Evolutionary conservation across 73 alveolate species (phyloP).

Genomic region (Uronychia setigera): DNA sequence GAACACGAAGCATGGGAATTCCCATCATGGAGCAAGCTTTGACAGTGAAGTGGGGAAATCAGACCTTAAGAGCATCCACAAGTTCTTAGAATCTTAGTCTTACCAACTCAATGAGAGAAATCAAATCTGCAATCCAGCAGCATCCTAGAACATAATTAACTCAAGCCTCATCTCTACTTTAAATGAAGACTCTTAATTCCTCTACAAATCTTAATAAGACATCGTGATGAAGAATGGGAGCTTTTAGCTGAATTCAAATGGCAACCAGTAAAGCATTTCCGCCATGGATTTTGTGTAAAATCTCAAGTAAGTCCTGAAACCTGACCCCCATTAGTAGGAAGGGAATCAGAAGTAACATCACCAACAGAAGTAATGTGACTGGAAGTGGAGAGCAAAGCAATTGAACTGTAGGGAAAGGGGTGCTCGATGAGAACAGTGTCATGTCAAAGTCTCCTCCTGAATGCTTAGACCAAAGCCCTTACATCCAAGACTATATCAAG

Average conservation of each 20-base stretch:
- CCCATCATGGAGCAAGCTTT: too few relatives aligned
- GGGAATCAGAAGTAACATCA: not conserved
- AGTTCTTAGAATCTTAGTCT: not conserved
- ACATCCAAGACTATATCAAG: not conserved
- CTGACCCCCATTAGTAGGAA: not conserved
- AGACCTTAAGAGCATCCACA: not conserved
- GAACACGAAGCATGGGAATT: not conserved
- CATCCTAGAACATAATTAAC: not conserved
- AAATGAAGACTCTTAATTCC: not conserved
- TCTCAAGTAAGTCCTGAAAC: not conserved
- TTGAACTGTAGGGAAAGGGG: not conserved
- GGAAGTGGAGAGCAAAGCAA: not conserved
- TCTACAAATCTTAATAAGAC: not conserved
- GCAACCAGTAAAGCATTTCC: not conserved
- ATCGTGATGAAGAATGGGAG: not conserved
- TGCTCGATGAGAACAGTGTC: not conserved
- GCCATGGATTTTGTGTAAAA: not conserved
- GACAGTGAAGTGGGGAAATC: not conserved
- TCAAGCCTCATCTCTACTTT: not conserved
- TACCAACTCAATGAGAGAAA: not conserved
- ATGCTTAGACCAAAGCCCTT: not conserved
- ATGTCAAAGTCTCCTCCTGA: constrained; percentile 1
- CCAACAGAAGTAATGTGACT: not conserved
- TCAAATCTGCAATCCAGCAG: too few relatives aligned
- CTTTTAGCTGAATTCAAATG: too few relatives aligned